Base-by-base conservation (phyloP, 306 rosid genomes). In the Gillenia trifoliata region DNA sequence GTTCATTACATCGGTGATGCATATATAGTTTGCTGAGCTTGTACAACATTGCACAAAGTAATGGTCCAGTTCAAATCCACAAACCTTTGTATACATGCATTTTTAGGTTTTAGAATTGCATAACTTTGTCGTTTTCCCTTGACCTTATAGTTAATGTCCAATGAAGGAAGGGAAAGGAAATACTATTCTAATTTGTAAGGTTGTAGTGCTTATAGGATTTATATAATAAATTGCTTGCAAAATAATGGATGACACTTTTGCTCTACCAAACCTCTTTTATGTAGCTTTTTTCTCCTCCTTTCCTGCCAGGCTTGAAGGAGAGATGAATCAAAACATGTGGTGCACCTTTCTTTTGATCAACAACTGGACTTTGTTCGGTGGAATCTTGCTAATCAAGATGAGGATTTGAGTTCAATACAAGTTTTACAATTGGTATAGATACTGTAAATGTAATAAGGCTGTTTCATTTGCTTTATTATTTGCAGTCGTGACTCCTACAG, bases 321-420 rank as follows among this genome's bases (percentile, higher is more conserved):
- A 79, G 91, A 88, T 45, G 88, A 87, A 75, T 80, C 85, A 77
- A 91, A 91, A 80, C 96, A 85, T 64, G 78, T 93, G 62, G 75
- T 91, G 81, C 97, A 91, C 80, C 88, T 93, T 67, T 80, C 90
- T 68, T 71, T 78, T 40, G 34, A 72, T 74, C 83, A 70, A 64
- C 91, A 86, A 83, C 92, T 88, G 73, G 94, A 91, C 78, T 83
- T 70, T 71, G 93, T 89, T 54, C 85, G 80, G 75, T 93, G 97
- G 98, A 93, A 91, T 83, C 81, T 76, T 69, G 83, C 88, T 78
- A 88, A 91, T 85, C 96, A 91, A 78, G 87, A 93, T 74, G 96
- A 91, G 96, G 97, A n/a, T 93, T 65, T 71, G 45, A 61, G 66
- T 69, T 79, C 70, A 25, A 67, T 45, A 64, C 52, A 65, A 3